Base-by-base conservation (phyloP, 768 basidiomycete species). In the Brasilioporus rufonigricans region DNA sequence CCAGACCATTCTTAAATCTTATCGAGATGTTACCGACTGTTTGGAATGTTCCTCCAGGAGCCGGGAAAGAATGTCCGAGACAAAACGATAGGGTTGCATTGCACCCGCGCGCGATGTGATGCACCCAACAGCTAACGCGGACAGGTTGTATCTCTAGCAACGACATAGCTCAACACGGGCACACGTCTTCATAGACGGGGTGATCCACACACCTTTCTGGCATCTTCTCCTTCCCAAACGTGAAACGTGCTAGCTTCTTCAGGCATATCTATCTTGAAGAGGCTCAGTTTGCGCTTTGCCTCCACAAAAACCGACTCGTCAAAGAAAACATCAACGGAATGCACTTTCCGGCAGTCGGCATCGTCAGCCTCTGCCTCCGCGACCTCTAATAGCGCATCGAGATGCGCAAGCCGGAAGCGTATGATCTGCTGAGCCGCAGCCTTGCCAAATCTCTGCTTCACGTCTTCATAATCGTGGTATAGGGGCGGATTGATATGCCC, bases 71-170 rank as follows among this genome's bases (percentile, higher is more conserved):
- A 88, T 75, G 2, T 77, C 77, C 1, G 86, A 87, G 13, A 89
- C 80, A 29, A 87, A 74, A 19, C 84, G 81, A 65, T 90, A 90
- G 0, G 87, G 84, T 55, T 89, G 86, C 27, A 85, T 69, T 0
- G 87, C 83, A 1, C 84, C 87, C 2, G 81, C 87, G 0, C 68
- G 68, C 24, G 78, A 81, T 13, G 73, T 65, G 40, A 89, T 74
- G 53, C 78, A 80, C 0, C 85, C 87, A 1, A 74, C 65, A 2
- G 74, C 74, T 0, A 72, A 61, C 4, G 69, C 63, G 0, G 80
- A 74, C 5, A 89, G 68, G 60, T 78, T 76, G 27, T 80, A 75
- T 52, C 69, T 73, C 87, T 89, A 29, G 53, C 9, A 24, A 35
- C n/a, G 16, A 44, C 13, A 16, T 18, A 41, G 5, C 7, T 61